These are phyloP conservation scores for Rhizomucor pusillus DNA, from an alignment of 371 early-diverging fungal species.

Conservation along the genomic window DNA sequence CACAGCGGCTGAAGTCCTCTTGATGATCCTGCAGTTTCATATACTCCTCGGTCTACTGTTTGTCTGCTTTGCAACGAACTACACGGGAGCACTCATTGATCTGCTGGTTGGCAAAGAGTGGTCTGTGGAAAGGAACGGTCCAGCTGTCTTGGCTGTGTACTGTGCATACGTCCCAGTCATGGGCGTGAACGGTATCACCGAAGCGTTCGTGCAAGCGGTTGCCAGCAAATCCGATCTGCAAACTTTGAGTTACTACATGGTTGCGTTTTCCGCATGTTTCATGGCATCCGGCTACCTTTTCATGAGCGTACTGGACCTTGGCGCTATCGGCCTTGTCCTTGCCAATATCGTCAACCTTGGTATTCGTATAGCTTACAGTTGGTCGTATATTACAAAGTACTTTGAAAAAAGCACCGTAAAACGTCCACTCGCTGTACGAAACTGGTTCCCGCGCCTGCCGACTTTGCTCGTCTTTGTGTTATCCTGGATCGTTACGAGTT, in stretches of 20 bases:
- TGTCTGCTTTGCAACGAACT: conserved; percentile 82
- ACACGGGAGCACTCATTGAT: conserved; percentile 70
- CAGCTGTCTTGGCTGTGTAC: conserved; percentile 67
- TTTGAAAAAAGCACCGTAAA: conserved; percentile 31
- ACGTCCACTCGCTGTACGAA: conserved; percentile 10
- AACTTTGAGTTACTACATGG: conserved; percentile 70
- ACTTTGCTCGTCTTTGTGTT: conserved; percentile 44
- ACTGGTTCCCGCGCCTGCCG: conserved; percentile 45
- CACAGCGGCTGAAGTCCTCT: conserved; percentile 52
- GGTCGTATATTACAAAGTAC: conserved; percentile 59
- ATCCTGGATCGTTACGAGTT: conserved; percentile 57
- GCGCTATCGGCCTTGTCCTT: conserved; percentile 77
- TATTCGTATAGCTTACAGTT: conserved; percentile 77
- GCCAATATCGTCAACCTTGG: conserved; percentile 86
- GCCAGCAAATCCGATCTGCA: conserved; percentile 63
- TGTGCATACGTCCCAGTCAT: conserved; percentile 90
- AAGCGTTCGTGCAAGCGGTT: conserved; percentile 90
- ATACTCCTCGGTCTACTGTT: conserved; percentile 77
- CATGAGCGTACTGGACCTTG: conserved; percentile 56
- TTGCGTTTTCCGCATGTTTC: conserved; percentile 73
- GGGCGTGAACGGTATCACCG: conserved; percentile 94
- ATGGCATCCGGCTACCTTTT: conserved; percentile 56
- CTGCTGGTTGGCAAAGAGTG: conserved; percentile 67
- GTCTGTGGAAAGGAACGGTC: conserved; percentile 53
- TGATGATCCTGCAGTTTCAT: conserved; percentile 73